Evolutionary conservation across 257 asterid species (phyloP).

Genomic region (Solanum chiquidenum): DNA sequence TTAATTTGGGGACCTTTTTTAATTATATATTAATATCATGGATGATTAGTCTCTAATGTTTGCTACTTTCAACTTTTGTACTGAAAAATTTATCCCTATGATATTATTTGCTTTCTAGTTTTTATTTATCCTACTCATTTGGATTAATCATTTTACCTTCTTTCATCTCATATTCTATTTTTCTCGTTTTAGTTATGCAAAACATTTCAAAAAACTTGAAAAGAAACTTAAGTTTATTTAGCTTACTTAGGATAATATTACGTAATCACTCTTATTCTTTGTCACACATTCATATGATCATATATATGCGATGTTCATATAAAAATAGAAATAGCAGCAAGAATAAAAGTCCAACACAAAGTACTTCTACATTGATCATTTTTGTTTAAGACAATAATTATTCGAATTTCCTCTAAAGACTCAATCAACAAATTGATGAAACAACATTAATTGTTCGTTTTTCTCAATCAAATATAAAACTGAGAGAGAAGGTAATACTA

Average conservation of each 20-base stretch:
- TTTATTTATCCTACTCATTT: background rate
- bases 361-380: no score
- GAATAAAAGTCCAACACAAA: no score
- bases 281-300: background rate
- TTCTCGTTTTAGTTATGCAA: background rate
- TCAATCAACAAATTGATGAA: no score
- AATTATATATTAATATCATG: background rate
- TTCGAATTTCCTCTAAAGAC: no score
- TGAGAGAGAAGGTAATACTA: no score
- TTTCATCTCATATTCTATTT: background rate
- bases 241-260: background rate
- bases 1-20: background rate
- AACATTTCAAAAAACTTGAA: background rate
- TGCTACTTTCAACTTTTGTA: background rate
- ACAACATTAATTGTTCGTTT: no score
- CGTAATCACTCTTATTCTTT: background rate
- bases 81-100: background rate
- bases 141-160: background rate
- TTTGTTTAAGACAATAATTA: no score
- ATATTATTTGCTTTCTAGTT: background rate
- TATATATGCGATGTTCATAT: no score
- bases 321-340: no score
- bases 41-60: background rate
- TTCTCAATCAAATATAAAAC: no score
- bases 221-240: background rate